phyloP scores from a whole-genome alignment of 139 green algal genomes.

The Chlamydomonas sp. region DNA sequence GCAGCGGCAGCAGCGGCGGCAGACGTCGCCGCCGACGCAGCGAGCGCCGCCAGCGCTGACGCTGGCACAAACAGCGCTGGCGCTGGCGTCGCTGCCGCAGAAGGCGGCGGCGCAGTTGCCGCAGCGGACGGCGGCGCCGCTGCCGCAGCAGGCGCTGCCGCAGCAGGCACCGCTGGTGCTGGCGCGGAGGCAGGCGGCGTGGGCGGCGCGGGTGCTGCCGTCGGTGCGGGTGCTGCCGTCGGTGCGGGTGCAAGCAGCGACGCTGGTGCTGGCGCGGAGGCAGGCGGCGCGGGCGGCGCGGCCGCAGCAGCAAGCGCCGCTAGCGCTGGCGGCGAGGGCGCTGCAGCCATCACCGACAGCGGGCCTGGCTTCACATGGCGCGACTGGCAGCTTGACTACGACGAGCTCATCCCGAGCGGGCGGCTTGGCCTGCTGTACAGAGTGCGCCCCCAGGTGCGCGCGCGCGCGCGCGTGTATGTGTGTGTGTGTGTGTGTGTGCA shows the following conservation, averaged over 20 bases:
- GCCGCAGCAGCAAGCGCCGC: not conserved
- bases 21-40: not conserved
- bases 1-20: not conserved
- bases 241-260: not conserved
- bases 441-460: slow-evolving; percentile 5
- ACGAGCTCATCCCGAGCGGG: not conserved
- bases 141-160: not conserved
- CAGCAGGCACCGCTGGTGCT: slow-evolving; percentile 2
- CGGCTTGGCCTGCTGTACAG: slow-evolving; percentile 12
- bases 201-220: not conserved
- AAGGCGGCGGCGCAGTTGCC: not conserved
- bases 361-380: too few species aligned
- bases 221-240: not conserved
- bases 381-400: not conserved
- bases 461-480: too few species aligned
- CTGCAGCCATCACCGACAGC: too few species aligned
- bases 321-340: not conserved
- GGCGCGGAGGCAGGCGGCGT: not conserved
- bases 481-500: too few species aligned
- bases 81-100: not conserved
- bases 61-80: not conserved
- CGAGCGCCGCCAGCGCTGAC: not conserved
- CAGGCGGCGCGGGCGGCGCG: not conserved
- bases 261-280: not conserved
- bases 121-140: not conserved